Conservation (phyloP, 345 rosid species). For the Reutealis trisperma region DNA sequence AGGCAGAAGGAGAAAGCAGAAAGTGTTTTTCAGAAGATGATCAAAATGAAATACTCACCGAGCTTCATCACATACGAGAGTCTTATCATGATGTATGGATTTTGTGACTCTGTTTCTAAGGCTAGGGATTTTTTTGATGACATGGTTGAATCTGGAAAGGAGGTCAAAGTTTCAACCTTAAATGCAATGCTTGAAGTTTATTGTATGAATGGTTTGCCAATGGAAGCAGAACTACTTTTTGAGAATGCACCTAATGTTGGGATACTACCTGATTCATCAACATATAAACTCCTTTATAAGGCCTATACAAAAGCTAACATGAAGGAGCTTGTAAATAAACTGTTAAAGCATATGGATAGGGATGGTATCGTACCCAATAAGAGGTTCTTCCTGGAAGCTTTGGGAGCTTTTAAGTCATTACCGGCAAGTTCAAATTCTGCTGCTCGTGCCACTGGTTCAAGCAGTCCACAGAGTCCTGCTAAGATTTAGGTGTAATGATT, state of each 20-base stretch:
- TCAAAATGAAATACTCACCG: slow-evolving; percentile 65
- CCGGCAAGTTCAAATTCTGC: slow-evolving; percentile 40
- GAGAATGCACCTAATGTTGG: slow-evolving; percentile 40
- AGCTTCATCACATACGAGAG: slow-evolving; percentile 78
- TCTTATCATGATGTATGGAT: slow-evolving; percentile 78
- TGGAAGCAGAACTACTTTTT: slow-evolving; percentile 73
- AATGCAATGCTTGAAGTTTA: slow-evolving; percentile 86
- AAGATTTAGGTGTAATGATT: slow-evolving; percentile 25
- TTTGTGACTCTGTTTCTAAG: slow-evolving; percentile 62
- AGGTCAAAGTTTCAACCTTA: slow-evolving; percentile 62
- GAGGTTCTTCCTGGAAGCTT: slow-evolving; percentile 81
- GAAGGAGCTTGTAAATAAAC: slow-evolving; percentile 67
- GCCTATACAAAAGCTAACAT: slow-evolving; percentile 73
- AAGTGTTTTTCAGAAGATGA: slow-evolving; percentile 55
- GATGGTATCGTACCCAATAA: slow-evolving; percentile 82
- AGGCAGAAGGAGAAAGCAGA: slow-evolving; percentile 75
- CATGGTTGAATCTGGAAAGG: slow-evolving; percentile 53
- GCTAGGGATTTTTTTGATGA: slow-evolving; percentile 74
- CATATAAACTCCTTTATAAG: slow-evolving; percentile 85
- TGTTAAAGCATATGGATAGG: slow-evolving; percentile 69
- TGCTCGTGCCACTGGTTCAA: slow-evolving; percentile 21
- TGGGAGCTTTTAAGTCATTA: slow-evolving; percentile 59
- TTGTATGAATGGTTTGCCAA: slow-evolving; percentile 64
- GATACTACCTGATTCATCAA: slow-evolving; percentile 55
- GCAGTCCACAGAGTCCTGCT: slow-evolving; percentile 18